These are phyloP conservation scores for Backusella tuberculispora DNA, from an alignment of 192 early-diverging fungal genomes.

Conservation along the genomic window DNA sequence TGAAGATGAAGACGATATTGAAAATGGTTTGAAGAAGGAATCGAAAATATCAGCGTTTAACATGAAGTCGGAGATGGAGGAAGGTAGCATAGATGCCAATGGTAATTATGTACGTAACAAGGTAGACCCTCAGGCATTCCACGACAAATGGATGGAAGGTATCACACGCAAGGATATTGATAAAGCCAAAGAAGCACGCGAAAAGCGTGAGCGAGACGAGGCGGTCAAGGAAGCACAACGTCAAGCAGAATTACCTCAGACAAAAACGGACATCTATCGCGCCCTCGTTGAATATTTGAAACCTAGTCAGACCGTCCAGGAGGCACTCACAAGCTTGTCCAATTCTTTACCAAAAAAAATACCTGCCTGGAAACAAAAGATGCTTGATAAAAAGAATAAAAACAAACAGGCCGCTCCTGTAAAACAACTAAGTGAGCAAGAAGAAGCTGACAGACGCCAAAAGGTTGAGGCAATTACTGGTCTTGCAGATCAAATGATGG, in stretches of 20 bases:
- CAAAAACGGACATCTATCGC: slow-evolving; percentile 58
- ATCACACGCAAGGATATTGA: slow-evolving; percentile 62
- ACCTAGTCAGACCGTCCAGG: slow-evolving; percentile 63
- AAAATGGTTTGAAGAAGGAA: slow-evolving; percentile 39
- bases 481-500: slow-evolving; percentile 74
- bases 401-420: slow-evolving; percentile 25
- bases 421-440: slow-evolving; percentile 27
- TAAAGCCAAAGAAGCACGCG: slow-evolving; percentile 57
- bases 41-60: slow-evolving; percentile 73
- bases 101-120: slow-evolving; percentile 77
- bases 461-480: slow-evolving; percentile 68
- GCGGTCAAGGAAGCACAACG: slow-evolving; percentile 53
- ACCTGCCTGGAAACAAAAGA: slow-evolving; percentile 44
- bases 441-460: slow-evolving; percentile 45
- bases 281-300: slow-evolving; percentile 60
- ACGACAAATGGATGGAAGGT: slow-evolving; percentile 73
- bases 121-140: slow-evolving; percentile 68
- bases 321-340: slow-evolving; percentile 62
- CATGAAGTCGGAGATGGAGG: slow-evolving; percentile 77
- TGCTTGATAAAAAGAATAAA: slow-evolving; percentile 41
- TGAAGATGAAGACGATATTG: slow-evolving; percentile 60
- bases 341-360: slow-evolving; percentile 43
- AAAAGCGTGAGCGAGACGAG: slow-evolving; percentile 44
- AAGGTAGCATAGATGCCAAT: slow-evolving; percentile 67
- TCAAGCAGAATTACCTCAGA: slow-evolving; percentile 44